A percentile compares a stretch with the other conserved stretches of the same genome.
These are phyloP conservation scores for Seiridium cupressi DNA, from an alignment of 2,329 filamentous ascomycete genomes.

Conservation along the genomic window DNA sequence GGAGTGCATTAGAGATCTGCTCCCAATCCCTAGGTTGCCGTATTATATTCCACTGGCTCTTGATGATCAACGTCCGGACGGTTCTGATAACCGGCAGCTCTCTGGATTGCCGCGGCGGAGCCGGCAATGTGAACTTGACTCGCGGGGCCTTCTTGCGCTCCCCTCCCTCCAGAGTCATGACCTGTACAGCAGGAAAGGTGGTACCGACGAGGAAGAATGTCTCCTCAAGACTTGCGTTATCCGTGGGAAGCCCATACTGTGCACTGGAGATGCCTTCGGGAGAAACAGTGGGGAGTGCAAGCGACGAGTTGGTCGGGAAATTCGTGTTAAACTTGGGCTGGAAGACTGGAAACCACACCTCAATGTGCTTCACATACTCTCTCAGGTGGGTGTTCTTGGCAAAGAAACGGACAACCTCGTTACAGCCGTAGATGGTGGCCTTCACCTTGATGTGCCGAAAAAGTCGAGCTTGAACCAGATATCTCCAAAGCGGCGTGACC, in stretches of 20 bases:
- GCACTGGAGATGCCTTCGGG: slow-evolving; percentile 55
- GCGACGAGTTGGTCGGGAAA: slow-evolving; percentile 38
- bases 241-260: slow-evolving; percentile 56
- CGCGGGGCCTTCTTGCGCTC: slow-evolving; percentile 73
- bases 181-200: slow-evolving; percentile 58
- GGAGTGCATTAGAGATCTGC: slow-evolving; percentile 60
- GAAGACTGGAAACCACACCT: slow-evolving; percentile 77
- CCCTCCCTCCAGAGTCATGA: slow-evolving; percentile 74
- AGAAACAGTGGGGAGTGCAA: slow-evolving; percentile 50
- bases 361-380: slow-evolving; percentile 67
- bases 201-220: slow-evolving; percentile 63
- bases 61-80: slow-evolving; percentile 67
- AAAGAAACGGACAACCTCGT: slow-evolving; percentile 62
- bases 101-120: slow-evolving; percentile 20
- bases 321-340: slow-evolving; percentile 51
- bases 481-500: slow-evolving; percentile 62
- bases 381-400: slow-evolving; percentile 55
- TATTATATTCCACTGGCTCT: slow-evolving; percentile 77
- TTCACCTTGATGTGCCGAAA: slow-evolving; percentile 77
- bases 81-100: slow-evolving; percentile 47
- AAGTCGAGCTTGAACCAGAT: slow-evolving; percentile 67
- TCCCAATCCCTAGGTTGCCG: slow-evolving; percentile 62
- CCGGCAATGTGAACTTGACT: slow-evolving; percentile 52
- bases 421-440: slow-evolving; percentile 62
- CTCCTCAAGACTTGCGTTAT: slow-evolving; percentile 70